These are phyloP conservation scores for Odontarrhena argentea DNA, from an alignment of 345 rosid genomes.

Conservation along the genomic window DNA sequence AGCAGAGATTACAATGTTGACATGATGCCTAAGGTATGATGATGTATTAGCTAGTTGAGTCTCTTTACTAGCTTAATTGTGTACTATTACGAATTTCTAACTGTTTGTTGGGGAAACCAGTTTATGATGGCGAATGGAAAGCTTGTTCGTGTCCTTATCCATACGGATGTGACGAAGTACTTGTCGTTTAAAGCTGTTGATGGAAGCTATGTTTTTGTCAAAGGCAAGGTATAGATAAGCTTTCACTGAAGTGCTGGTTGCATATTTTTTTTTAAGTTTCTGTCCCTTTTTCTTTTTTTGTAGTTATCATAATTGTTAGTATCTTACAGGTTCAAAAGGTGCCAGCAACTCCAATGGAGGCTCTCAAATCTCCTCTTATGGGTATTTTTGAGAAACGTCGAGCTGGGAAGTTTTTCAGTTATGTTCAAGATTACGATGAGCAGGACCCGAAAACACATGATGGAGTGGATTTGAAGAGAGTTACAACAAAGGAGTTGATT, in stretches of 20 bases:
- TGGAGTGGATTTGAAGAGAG: conserved; percentile 90
- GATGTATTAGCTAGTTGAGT: conserved; percentile 4
- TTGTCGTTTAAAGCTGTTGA: conserved; percentile 93
- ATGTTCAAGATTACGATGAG: conserved; percentile 86
- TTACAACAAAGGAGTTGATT: conserved; percentile 78
- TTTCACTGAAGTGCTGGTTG: neutral
- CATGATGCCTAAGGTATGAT: conserved; percentile 89
- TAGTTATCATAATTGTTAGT: neutral
- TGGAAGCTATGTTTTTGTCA: conserved; percentile 87
- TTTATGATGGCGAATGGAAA: conserved; percentile 98
- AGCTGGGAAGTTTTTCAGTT: conserved; percentile 84
- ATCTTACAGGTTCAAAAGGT: conserved; percentile 82
- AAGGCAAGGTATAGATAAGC: conserved; percentile 77
- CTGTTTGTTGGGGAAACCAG: conserved; percentile 41
- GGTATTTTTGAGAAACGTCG: conserved; percentile 99
- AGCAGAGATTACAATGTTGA: conserved; percentile 98
- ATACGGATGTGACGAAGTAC: conserved; percentile 91
- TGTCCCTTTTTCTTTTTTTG: neutral
- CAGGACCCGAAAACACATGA: conserved; percentile 84
- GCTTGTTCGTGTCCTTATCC: conserved; percentile 98
- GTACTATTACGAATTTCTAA: neutral
- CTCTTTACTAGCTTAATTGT: conserved; percentile 4
- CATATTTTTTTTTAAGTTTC: neutral
- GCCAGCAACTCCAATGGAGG: conserved; percentile 96
- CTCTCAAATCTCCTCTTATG: conserved; percentile 94